Percentiles rank a stretch among this genome's conserved stretches.
Conservation (phyloP, 768 basidiomycete genomes). For the Leccinum obscurum region DNA sequence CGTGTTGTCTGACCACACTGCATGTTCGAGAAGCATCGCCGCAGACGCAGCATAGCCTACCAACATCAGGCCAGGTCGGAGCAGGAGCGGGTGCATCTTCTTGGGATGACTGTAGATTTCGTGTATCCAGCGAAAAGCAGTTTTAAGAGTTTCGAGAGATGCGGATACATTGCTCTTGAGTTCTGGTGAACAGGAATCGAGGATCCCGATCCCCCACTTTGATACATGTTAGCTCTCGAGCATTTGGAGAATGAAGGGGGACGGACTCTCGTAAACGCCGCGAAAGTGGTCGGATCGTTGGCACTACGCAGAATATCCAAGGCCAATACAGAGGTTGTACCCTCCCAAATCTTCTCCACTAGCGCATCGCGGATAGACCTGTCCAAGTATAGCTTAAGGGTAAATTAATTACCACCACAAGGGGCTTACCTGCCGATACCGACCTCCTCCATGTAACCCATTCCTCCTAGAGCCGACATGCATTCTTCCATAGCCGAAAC, state of each 20-base stretch:
- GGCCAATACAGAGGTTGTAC: conserved; percentile 65
- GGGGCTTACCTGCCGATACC: conserved; percentile 54
- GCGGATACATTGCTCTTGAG: conserved; percentile 31
- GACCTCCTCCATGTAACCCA: conserved; percentile 85
- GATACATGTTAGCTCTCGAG: conserved; percentile 1
- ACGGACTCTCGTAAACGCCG: conserved; percentile 53
- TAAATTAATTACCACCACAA: not conserved
- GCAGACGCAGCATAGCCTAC: conserved; percentile 55
- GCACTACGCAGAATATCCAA: conserved; percentile 64
- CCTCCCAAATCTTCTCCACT: conserved; percentile 87
- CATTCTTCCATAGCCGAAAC: conserved; percentile 67
- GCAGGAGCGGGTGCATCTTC: conserved; percentile 44
- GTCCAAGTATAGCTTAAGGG: not conserved
- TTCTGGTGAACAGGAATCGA: conserved; percentile 42
- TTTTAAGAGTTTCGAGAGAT: conserved; percentile 36
- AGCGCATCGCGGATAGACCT: conserved; percentile 64
- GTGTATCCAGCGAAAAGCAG: conserved; percentile 42
- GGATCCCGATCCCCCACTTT: conserved; percentile 54
- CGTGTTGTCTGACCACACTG: conserved; percentile 52
- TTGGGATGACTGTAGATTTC: conserved; percentile 39
- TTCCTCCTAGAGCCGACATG: conserved; percentile 73
- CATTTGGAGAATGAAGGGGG: not conserved
- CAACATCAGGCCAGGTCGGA: conserved; percentile 59
- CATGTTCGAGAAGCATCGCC: conserved; percentile 66
- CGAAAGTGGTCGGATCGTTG: conserved; percentile 42